Conservation (phyloP, 805 yeast species). For the Wickerhamiella shivajii region DNA sequence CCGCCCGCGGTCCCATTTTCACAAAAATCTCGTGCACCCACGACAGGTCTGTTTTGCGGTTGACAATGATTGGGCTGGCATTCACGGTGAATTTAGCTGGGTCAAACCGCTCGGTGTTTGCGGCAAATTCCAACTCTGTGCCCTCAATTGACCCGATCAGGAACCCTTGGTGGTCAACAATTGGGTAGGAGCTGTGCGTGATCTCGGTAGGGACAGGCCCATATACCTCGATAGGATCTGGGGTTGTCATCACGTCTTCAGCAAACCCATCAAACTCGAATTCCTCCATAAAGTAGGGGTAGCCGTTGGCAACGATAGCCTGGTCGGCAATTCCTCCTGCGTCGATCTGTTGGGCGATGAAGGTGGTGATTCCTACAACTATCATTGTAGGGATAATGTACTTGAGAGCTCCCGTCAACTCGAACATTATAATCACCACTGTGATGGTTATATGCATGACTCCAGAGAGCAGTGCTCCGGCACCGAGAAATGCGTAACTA, state of each 20-base stretch:
- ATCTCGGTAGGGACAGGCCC: slow-evolving; percentile 13
- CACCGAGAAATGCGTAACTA: slow-evolving; percentile 88
- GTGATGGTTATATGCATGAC: slow-evolving; percentile 86
- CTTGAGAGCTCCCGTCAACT: slow-evolving; percentile 84
- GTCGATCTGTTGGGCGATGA: slow-evolving; percentile 65
- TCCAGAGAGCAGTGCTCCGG: slow-evolving; percentile 90
- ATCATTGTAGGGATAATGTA: slow-evolving; percentile 94
- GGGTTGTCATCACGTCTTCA: slow-evolving; percentile 48
- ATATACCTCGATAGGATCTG: slow-evolving; percentile 15
- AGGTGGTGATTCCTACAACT: slow-evolving; percentile 75
- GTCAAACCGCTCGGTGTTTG: slow-evolving; percentile 1
- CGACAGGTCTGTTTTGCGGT: slow-evolving; percentile 40
- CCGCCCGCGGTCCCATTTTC: slow-evolving; percentile 63
- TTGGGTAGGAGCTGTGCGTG: slow-evolving; percentile 25
- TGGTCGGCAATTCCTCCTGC: slow-evolving; percentile 89
- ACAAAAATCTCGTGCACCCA: slow-evolving; percentile 53
- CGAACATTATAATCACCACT: slow-evolving; percentile 91
- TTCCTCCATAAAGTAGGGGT: slow-evolving; percentile 69
- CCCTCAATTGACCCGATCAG: slow-evolving; percentile 25
- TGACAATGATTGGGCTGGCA: slow-evolving; percentile 47
- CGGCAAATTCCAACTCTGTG: slow-evolving; percentile 17
- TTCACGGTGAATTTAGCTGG: slow-evolving; percentile 11
- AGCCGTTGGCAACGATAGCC: slow-evolving; percentile 77
- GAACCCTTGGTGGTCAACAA: slow-evolving; percentile 22
- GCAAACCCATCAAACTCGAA: slow-evolving; percentile 38